A percentile compares a stretch with the other conserved stretches of the same genome.
Conservation (phyloP, 495 filamentous ascomycete genomes). For the Hyphodiscus hymeniophilus region DNA sequence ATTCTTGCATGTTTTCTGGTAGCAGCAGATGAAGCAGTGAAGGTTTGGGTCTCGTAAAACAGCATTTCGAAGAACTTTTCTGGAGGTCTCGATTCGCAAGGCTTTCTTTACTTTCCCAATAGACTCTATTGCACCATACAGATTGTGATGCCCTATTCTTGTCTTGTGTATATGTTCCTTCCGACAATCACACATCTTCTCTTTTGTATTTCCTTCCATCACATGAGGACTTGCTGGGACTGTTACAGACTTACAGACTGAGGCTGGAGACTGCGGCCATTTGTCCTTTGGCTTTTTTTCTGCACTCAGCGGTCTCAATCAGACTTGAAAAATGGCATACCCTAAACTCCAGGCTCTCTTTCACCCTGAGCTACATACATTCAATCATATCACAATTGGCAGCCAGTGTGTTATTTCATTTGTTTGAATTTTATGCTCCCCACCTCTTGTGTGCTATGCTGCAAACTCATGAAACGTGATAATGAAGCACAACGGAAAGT, state of each 20-base stretch:
- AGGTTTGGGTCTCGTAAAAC: conserved; percentile 7
- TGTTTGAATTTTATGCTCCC: conserved; percentile 5
- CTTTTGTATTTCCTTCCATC: conserved; percentile 7
- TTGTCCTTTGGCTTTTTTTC: conserved; percentile 6
- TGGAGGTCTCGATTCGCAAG: conserved; percentile 22
- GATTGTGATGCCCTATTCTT: conserved; percentile 16
- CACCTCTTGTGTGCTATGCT: conserved; percentile 10
- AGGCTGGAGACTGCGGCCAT: too few relatives aligned
- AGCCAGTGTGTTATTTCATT: conserved; percentile 6
- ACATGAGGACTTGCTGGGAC: neutral
- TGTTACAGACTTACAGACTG: too few relatives aligned
- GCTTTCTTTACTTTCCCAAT: conserved; percentile 18
- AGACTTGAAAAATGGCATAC: conserved; percentile 18
- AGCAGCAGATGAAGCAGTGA: conserved; percentile 18
- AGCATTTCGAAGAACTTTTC: conserved; percentile 15
- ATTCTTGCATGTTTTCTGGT: conserved; percentile 21
- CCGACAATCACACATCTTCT: conserved; percentile 8
- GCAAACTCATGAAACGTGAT: conserved; percentile 20
- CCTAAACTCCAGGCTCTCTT: neutral
- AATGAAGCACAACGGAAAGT: neutral
- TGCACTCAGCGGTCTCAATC: conserved; percentile 3
- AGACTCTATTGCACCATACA: conserved; percentile 23
- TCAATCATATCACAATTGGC: neutral
- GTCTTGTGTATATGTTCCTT: conserved; percentile 1
- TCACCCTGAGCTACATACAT: neutral